Evolutionary conservation across 78 protist genomes (phyloP).

Genomic region (Emiliania huxleyi): DNA sequence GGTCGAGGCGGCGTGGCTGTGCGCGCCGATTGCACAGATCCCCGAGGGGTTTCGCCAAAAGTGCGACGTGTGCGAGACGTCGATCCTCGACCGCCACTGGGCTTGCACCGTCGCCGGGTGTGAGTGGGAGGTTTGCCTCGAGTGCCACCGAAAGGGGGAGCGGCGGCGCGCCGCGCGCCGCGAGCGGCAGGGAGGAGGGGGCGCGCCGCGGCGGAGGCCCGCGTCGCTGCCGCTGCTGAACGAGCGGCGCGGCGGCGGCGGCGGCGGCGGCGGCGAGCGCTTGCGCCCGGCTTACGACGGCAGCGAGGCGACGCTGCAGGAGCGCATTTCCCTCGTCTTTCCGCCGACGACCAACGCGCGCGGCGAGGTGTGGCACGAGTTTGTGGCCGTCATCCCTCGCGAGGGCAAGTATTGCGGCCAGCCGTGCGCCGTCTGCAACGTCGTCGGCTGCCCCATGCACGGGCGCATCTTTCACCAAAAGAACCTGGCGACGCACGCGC

Average conservation of each 20-base stretch:
- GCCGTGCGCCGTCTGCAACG: neutral
- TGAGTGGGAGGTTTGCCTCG: neutral
- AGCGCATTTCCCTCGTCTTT: neutral
- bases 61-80: constrained; percentile 27
- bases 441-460: neutral
- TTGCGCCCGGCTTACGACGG: neutral
- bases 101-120: neutral
- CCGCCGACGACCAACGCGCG: neutral
- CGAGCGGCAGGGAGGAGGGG: neutral
- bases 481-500: constrained; percentile 10
- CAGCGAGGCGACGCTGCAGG: neutral
- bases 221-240: neutral
- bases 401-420: constrained; percentile 15
- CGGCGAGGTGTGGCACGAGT: constrained; percentile 3
- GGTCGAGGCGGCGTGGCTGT: neutral
- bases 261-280: neutral
- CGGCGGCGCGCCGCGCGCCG: constrained; percentile 26
- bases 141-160: constrained; percentile 5
- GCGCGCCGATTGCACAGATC: neutral
- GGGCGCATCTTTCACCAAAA: neutral
- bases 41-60: neutral
- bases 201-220: neutral
- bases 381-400: neutral
- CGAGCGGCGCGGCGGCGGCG: neutral
- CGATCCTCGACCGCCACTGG: constrained; percentile 10